Evolutionary conservation across 1,284 basidiomycete genomes (phyloP).

Genomic region (Puccinia hordei): DNA sequence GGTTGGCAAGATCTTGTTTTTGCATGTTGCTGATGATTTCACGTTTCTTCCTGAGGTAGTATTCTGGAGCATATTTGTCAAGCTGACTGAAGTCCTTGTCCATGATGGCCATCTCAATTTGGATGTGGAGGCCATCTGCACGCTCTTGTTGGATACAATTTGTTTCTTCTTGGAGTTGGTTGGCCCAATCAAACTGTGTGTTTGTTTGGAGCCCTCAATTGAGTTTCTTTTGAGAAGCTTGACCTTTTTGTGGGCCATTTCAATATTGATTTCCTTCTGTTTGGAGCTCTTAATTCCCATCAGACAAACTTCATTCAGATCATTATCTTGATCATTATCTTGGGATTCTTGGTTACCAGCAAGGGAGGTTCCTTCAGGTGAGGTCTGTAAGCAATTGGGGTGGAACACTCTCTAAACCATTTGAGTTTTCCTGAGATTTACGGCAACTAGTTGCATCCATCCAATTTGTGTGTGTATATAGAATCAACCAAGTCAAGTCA

Average conservation of each 20-base stretch:
- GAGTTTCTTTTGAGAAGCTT: too few species aligned
- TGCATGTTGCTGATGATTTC: too few species aligned
- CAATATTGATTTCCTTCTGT: too few species aligned
- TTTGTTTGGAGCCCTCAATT: background rate
- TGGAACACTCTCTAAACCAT: background rate
- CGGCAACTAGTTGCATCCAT: background rate
- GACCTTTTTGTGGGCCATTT: too few species aligned
- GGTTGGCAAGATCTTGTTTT: too few species aligned
- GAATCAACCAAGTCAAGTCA: too few species aligned
- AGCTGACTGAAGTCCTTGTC: background rate
- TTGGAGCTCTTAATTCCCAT: background rate
- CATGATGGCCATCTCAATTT: slow-evolving; percentile 8
- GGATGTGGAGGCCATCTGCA: background rate
- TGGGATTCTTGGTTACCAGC: too few species aligned
- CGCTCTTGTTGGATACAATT: too few species aligned
- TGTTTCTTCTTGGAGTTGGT: background rate
- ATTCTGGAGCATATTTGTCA: background rate
- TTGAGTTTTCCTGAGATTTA: background rate
- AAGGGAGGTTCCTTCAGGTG: background rate
- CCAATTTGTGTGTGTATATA: slow-evolving; percentile 6
- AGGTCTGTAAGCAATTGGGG: background rate
- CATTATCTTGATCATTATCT: background rate
- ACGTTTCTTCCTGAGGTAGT: background rate
- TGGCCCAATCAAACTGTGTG: background rate
- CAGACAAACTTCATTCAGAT: background rate